Evolutionary conservation across 2,329 filamentous ascomycete genomes (phyloP), one percentile per base, ranked within the genome.

Genomic region (Xylaria sp.): DNA sequence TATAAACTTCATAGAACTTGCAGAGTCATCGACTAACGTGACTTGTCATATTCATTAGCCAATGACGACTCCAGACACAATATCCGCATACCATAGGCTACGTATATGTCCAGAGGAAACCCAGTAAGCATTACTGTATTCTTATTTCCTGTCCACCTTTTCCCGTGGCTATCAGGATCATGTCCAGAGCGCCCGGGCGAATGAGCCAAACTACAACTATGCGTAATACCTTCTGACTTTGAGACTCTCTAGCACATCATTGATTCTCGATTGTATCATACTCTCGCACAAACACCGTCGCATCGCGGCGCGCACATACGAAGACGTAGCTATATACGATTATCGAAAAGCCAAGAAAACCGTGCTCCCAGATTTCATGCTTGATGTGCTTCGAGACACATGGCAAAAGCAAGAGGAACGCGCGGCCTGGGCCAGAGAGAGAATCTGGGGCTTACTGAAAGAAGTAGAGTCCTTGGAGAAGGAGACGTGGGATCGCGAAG

Each of bases 21-120:
- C 23, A 33, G 21, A 17, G 45, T n/a, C 28, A 31, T 9, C 21
- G 51, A 45, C 57, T 62, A 62, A 67, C 21, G 4, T 35, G 5
- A 47, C 5, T 42, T 21, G 11, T 7, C 35, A 45, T 37, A 28
- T 33, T 15, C 21, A n/a, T 33, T 67, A 92, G 91, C 92, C 93
- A 15, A 89, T 97, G 86, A 89, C 84, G 35, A 96, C 87, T 76
- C 93, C 93, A 0, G 93, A 97, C 75, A 84, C 85, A 51, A 87
- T 96, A 65, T 92, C 90, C 0, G 92, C 95, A 19, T 90, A 94
- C 70, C 92, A 97, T 78, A 94, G 90, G 74, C 84, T 97, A 12
- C 78, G 83, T 2, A 75, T 77, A 23, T 76, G 82, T 60, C 89
- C 87, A 17, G 64, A 71, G 19, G 66, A 67, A 2, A 76, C 78